Percentiles rank a stretch among this genome's conserved stretches.
Evolutionary conservation across 2,329 filamentous ascomycete species (phyloP).

Genomic region (Nothophaeocryptopus gaeumannii): DNA sequence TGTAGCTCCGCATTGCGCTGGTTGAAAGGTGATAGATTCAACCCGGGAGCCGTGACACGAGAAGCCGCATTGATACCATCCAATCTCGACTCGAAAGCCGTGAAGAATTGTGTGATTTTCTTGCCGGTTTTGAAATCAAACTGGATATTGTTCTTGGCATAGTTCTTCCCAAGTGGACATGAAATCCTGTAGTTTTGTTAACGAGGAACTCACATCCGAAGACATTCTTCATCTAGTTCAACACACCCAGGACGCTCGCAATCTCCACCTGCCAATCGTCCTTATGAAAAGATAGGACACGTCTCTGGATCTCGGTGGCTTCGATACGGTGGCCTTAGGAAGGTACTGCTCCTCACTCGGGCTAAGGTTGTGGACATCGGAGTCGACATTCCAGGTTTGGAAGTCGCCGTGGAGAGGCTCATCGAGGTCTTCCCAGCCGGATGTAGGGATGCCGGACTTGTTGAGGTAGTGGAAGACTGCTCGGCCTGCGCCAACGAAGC

Average conservation of each 20-base stretch:
- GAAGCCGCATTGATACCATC: constrained; percentile 4
- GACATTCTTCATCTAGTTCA: not conserved
- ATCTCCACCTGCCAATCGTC: constrained; percentile 4
- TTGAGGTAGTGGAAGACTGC: not conserved
- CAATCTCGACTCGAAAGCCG: constrained; percentile 4
- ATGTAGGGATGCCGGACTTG: not conserved
- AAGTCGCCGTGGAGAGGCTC: not conserved
- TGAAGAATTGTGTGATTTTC: constrained; percentile 3
- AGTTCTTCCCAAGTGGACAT: constrained; percentile 5
- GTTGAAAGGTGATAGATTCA: not conserved
- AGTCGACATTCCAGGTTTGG: not conserved
- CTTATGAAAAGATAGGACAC: not conserved
- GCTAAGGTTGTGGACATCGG: not conserved
- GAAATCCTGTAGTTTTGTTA: constrained; percentile 1
- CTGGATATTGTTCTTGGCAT: not conserved
- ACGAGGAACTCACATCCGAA: constrained; percentile 5
- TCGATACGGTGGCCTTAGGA: not conserved
- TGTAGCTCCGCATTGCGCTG: too few relatives aligned
- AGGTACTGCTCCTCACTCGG: not conserved
- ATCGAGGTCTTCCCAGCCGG: not conserved
- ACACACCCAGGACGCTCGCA: not conserved
- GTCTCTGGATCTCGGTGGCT: constrained; percentile 1
- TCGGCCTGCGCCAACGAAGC: not conserved
- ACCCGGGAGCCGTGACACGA: not conserved
- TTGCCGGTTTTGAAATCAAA: not conserved